Percentiles rank a stretch among this genome's conserved stretches.
Conservation (phyloP, 192 early-diverging fungal species). For the Entomortierella beljakovae region DNA sequence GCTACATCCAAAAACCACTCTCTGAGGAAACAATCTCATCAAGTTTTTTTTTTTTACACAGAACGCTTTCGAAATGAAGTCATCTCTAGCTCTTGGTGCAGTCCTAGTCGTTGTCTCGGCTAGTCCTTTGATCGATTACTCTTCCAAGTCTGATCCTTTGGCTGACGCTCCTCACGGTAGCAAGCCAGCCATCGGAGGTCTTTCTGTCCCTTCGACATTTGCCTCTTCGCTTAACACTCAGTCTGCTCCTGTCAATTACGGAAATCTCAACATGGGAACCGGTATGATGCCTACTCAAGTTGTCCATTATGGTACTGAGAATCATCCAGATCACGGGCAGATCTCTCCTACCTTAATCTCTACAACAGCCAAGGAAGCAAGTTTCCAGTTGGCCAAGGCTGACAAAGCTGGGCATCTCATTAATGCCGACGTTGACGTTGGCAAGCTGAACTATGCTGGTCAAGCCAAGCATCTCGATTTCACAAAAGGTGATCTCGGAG, state of each 20-base stretch:
- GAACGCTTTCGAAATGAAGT: slow-evolving; percentile 15
- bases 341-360: slow-evolving; percentile 31
- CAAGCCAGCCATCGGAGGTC: slow-evolving; percentile 20
- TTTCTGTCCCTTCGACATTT: slow-evolving; percentile 22
- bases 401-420: slow-evolving; percentile 19
- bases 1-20: too few relatives aligned
- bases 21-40: too few relatives aligned
- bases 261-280: slow-evolving; percentile 44
- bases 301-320: slow-evolving; percentile 42
- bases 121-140: slow-evolving; percentile 10
- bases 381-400: slow-evolving; percentile 37
- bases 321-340: slow-evolving; percentile 38
- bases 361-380: slow-evolving; percentile 33
- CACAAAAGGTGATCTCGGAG: background rate
- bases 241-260: slow-evolving; percentile 40
- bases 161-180: slow-evolving; percentile 3
- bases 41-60: background rate
- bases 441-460: background rate
- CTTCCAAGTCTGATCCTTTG: background rate
- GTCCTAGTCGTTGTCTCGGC: slow-evolving; percentile 25
- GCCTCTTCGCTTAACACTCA: slow-evolving; percentile 31
- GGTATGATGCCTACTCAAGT: slow-evolving; percentile 46
- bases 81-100: slow-evolving; percentile 18
- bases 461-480: background rate
- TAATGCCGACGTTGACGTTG: slow-evolving; percentile 29